These are phyloP conservation scores for Saccharomyces hybrid DNA, from an alignment of 1,139 yeast species.

Conservation along the genomic window DNA sequence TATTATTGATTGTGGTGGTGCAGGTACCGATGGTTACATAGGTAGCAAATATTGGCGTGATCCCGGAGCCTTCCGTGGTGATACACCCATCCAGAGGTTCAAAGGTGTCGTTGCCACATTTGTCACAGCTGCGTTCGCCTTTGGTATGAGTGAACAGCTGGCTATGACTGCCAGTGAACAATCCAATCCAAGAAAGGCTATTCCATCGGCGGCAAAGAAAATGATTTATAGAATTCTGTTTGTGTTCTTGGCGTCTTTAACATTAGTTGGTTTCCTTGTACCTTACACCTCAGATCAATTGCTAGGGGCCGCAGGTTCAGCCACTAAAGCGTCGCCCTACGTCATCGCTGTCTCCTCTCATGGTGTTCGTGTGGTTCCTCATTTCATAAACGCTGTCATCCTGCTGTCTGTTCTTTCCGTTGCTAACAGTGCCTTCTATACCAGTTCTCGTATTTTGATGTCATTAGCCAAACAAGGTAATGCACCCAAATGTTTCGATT, in stretches of 20 bases:
- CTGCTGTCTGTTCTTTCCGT: conserved; percentile 44
- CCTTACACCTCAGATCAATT: conserved; percentile 48
- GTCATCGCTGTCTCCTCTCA: conserved; percentile 65
- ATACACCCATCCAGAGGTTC: conserved; percentile 35
- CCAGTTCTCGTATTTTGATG: conserved; percentile 50
- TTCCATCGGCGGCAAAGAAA: conserved; percentile 70
- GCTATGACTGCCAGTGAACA: conserved; percentile 92
- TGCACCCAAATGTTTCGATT: conserved; percentile 49
- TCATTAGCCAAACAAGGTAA: conserved; percentile 52
- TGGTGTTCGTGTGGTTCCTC: conserved; percentile 54
- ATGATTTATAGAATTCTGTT: conserved; percentile 67
- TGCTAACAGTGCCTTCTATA: conserved; percentile 49
- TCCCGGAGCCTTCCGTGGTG: conserved; percentile 48
- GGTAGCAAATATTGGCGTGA: conserved; percentile 57
- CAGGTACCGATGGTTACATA: conserved; percentile 52
- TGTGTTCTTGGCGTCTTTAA: conserved; percentile 53
- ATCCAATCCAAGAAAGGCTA: conserved; percentile 63
- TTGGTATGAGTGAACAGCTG: conserved; percentile 76
- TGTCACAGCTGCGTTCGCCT: conserved; percentile 81
- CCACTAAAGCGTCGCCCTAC: conserved; percentile 61
- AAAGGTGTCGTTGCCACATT: conserved; percentile 81
- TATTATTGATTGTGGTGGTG: conserved; percentile 60
- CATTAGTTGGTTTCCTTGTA: conserved; percentile 60
- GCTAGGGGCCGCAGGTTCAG: conserved; percentile 40
- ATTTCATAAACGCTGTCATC: conserved; percentile 42